Evolutionary conservation across 2,329 filamentous ascomycete genomes (phyloP).

Genomic region (Xylariales sp.): DNA sequence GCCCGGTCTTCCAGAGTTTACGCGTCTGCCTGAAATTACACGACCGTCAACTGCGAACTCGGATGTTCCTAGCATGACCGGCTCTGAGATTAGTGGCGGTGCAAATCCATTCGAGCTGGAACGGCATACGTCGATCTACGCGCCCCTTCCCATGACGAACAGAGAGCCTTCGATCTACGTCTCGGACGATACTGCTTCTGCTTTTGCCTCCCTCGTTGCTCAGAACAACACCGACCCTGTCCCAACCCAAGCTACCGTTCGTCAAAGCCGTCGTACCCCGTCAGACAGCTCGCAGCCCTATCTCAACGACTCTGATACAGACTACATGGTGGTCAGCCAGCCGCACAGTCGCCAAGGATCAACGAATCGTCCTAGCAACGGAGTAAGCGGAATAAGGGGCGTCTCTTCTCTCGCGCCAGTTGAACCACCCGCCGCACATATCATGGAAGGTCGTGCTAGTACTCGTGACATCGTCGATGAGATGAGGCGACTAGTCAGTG

Average conservation of each 20-base stretch:
- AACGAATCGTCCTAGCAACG: neutral
- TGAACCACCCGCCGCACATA: slow-evolving; percentile 42
- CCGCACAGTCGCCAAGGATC: neutral
- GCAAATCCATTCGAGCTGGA: slow-evolving; percentile 58
- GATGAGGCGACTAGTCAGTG: slow-evolving; percentile 46
- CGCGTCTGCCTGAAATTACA: slow-evolving; percentile 41
- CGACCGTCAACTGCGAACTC: slow-evolving; percentile 58
- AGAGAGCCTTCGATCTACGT: slow-evolving; percentile 58
- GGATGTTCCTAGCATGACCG: slow-evolving; percentile 49
- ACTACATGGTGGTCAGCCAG: slow-evolving; percentile 5
- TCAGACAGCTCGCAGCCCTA: slow-evolving; percentile 13
- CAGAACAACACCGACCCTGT: slow-evolving; percentile 22
- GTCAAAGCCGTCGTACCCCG: slow-evolving; percentile 8
- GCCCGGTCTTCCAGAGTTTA: slow-evolving; percentile 47
- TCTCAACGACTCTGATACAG: slow-evolving; percentile 10
- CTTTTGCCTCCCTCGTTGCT: slow-evolving; percentile 35
- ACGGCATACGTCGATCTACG: slow-evolving; percentile 55
- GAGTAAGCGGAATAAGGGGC: neutral
- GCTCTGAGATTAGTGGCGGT: slow-evolving; percentile 49
- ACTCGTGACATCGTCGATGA: slow-evolving; percentile 46
- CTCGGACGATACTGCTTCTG: slow-evolving; percentile 54
- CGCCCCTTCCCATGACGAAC: slow-evolving; percentile 30
- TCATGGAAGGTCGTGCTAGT: slow-evolving; percentile 51
- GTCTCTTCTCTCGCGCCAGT: slow-evolving; percentile 34
- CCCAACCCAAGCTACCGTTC: slow-evolving; percentile 11